Evolutionary conservation across 345 rosid genomes (phyloP), one percentile per base, ranked within the genome.

Genomic region (Brassica incana): DNA sequence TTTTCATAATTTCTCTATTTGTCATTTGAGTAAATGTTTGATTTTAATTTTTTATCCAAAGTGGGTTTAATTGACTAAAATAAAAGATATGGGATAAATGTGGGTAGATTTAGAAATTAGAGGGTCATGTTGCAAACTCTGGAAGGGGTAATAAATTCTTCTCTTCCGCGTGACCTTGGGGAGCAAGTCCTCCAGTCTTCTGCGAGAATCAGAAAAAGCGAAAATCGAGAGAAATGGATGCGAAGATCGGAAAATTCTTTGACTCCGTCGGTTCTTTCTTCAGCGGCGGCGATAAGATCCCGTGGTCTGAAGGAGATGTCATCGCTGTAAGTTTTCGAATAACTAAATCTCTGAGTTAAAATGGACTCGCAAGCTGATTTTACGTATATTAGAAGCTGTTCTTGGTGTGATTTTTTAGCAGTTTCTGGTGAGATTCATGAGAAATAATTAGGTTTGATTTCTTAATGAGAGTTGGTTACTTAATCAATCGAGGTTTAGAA

Each of bases 301-400:
- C 97, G 8, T 92, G 94, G 96, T 87, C 88, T 78, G 93, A 89
- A 66, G 85, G 86, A 4, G 97, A 90, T 80, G 82, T 91, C 84
- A 86, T 92, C 81, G 23, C 50, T 9, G 97, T 92, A 82, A 81
- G 90, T 77, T 25, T 60, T 48, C 43, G 50, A 38, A 38, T 2
- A 14, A 18, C 20, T n/a, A 32, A 45, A 30, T 50, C 8, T 50
- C 9, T 2, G 48, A 70, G n/a, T 14, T 38, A 2, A 2, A 65
- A 71, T 54, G 66, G 36, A 67, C 29, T 67, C 62, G 10, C 23
- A 16, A 67, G 50, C 33, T 71, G 8, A 9, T 54, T 66, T 58
- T 56, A 48, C 8, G 0, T 35, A 58, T 66, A 5, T 5, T 64
- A n/a, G 7, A 69, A 69, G 30, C 25, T 35, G 65, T 15, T 25